Evolutionary conservation across 768 basidiomycete species (phyloP), one percentile per base, ranked within the genome.

Genomic region (Ephemerocybe angulata): DNA sequence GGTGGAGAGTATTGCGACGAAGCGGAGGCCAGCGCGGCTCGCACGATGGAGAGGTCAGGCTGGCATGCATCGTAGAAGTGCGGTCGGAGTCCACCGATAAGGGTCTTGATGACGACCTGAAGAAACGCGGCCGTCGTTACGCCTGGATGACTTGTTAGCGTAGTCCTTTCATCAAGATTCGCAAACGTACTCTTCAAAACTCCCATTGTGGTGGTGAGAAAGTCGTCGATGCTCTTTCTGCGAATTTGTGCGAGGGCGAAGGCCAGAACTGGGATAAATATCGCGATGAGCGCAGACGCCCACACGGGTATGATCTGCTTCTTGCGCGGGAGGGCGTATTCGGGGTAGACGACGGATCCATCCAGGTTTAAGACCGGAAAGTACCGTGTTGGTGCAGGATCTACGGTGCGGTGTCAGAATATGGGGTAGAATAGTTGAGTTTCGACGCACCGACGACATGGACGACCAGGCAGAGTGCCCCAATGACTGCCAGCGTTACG

Each of bases 401-500:
- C 72, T 74, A 53, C 5, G 11, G 3, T 15, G 7, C 43, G 30
- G 21, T 22, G 49, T 46, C 40, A 28, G 19, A 12, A 2, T 2
- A 22, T 46, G 27, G n/a, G 50, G 46, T 4, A 41, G 11, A 10
- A 15, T 19, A 21, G 27, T 27, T n/a, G 25, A 13, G 12, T 12
- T 49, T 35, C 1, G n/a, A 64, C 67, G 50, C 63, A 74, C 74
- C 61, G 49, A 80, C 81, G 59, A 76, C 72, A 62, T 83, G 81
- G 3, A 83, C 74, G 17, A 82, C 82, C 15, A 83, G 64, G 0
- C 76, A 79, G 50, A 75, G 52, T n/a, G 74, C 75, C n/a, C 80
- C 81, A 73, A 82, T 79, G n/a, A 77, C 62, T 0, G 74, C 76
- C 81, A 84, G 80, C 1, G 81, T 81, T 25, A 84, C 68, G 12